Evolutionary conservation across 1,284 basidiomycete genomes (phyloP).

Genomic region (Schizophyllum commune): DNA sequence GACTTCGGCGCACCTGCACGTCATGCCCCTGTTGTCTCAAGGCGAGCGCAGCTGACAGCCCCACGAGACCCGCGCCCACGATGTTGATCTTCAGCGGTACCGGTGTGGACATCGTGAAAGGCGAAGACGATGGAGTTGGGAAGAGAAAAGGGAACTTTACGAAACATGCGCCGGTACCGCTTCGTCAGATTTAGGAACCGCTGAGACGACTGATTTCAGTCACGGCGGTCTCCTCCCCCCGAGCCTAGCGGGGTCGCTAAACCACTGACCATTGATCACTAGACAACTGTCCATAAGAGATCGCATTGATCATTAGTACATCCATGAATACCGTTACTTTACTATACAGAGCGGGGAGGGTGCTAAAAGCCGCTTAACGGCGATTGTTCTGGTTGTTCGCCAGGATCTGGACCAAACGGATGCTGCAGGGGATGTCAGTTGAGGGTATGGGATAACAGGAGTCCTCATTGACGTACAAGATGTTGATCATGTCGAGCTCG

Average conservation of each 20-base stretch:
- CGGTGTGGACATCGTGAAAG: neutral
- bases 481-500: conserved; percentile 85
- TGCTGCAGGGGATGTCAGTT: conserved; percentile 28
- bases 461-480: conserved; percentile 47
- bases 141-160: neutral
- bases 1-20: conserved; percentile 8
- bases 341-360: neutral
- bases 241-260: too few species aligned
- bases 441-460: conserved; percentile 4
- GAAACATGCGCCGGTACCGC: too few species aligned
- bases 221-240: too few species aligned
- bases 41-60: conserved; percentile 9
- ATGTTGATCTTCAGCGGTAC: neutral
- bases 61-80: conserved; percentile 9
- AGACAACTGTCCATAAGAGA: too few species aligned
- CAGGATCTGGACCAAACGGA: conserved; percentile 81
- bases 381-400: conserved; percentile 44
- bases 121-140: neutral
- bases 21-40: conserved; percentile 6
- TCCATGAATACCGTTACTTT: neutral
- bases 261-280: too few species aligned
- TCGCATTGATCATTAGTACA: neutral
- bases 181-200: too few species aligned
- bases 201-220: too few species aligned
- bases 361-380: neutral